These are phyloP conservation scores for Ascoidea tarda DNA, from an alignment of 805 yeast species.

Conservation along the genomic window DNA sequence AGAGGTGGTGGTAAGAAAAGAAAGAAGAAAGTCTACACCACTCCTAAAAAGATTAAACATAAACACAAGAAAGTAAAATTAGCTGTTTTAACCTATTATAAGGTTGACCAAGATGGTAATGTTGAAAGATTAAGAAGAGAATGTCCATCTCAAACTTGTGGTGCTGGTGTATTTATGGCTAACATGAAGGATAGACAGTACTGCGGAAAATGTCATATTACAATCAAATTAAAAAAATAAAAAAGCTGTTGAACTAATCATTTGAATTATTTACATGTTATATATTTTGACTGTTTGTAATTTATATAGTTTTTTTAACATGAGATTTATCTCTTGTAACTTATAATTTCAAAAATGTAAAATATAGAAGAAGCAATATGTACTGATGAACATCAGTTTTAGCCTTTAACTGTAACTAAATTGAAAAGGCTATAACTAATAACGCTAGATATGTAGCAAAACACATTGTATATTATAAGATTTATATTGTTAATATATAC, in stretches of 20 bases:
- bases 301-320: neutral
- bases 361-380: too few species aligned
- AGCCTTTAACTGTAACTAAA: too few species aligned
- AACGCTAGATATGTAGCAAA: too few species aligned
- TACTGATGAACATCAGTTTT: too few species aligned
- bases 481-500: too few species aligned
- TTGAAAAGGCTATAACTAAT: too few species aligned
- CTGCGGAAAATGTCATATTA: constrained; percentile 99
- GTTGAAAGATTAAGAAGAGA: constrained; percentile 98
- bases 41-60: constrained; percentile 99
- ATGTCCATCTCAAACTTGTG: constrained; percentile 86
- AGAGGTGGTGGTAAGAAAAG: constrained; percentile 99
- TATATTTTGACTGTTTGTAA: neutral
- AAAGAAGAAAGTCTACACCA: constrained; percentile 99
- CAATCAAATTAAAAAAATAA: constrained; percentile 43
- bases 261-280: neutral
- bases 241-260: neutral
- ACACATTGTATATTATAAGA: too few species aligned
- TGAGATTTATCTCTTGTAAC: too few species aligned
- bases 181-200: constrained; percentile 97
- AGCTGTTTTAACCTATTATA: constrained; percentile 98
- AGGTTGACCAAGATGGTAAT: constrained; percentile 97
- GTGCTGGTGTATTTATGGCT: constrained; percentile 99
- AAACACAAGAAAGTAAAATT: constrained; percentile 99
- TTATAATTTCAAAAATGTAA: too few species aligned